Evolutionary conservation across 2,329 filamentous ascomycete species (phyloP).

Genomic region (Pseudogymnoascus sp.): DNA sequence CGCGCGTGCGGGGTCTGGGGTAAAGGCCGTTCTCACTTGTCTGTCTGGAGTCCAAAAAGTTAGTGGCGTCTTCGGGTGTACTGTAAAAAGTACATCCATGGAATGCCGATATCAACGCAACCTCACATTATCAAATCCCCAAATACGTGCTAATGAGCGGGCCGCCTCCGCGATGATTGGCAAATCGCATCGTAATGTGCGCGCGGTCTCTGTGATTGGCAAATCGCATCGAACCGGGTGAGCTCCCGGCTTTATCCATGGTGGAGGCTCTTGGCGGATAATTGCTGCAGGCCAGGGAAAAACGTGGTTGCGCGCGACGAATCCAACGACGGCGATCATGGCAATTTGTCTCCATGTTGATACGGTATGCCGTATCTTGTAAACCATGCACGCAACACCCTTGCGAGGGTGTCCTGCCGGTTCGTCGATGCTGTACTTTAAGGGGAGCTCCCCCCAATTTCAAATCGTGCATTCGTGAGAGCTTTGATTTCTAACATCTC

Average conservation of each 20-base stretch:
- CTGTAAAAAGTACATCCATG: not conserved
- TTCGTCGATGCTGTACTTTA: not conserved
- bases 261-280: conserved; percentile 4
- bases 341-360: not conserved
- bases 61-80: not conserved
- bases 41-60: not conserved
- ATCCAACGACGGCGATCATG: conserved; percentile 2
- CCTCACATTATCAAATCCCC: conserved; percentile 1
- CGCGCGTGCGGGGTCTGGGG: conserved; percentile 5
- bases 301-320: conserved; percentile 3
- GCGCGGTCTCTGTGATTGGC: not conserved
- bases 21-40: not conserved
- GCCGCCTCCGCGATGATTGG: not conserved
- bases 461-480: not conserved
- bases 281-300: not conserved
- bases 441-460: not conserved
- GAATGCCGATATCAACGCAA: not conserved
- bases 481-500: not conserved
- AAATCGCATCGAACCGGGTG: conserved; percentile 1
- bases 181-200: not conserved
- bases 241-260: conserved; percentile 6
- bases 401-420: not conserved
- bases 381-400: not conserved
- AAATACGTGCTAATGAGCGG: not conserved
- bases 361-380: not conserved